These are phyloP conservation scores for Lentinula raphanica DNA, from an alignment of 768 basidiomycete genomes.

Conservation along the genomic window DNA sequence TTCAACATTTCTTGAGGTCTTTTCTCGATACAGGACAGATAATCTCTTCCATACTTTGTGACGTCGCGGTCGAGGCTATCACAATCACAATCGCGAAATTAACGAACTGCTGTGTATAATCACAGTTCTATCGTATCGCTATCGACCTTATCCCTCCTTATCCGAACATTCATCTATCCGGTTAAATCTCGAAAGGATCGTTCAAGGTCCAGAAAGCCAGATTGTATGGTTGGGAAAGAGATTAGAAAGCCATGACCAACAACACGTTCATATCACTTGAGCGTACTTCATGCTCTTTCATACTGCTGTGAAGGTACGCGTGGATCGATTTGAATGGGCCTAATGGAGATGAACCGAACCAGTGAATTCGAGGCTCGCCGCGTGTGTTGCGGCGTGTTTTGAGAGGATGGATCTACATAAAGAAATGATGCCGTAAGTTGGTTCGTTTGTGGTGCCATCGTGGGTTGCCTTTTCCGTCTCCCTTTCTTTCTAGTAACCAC, in stretches of 20 bases:
- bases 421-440: constrained; percentile 7
- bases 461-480: constrained; percentile 5
- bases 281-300: background rate
- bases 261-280: constrained; percentile 4
- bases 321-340: background rate
- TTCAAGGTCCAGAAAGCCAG: background rate
- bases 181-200: constrained; percentile 1
- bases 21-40: background rate
- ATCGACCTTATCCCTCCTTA: background rate
- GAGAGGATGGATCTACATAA: background rate
- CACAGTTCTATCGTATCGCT: background rate
- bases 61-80: background rate
- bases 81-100: background rate
- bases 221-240: background rate
- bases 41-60: background rate
- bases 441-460: constrained; percentile 5
- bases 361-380: background rate
- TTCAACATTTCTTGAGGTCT: background rate
- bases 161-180: constrained; percentile 4
- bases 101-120: background rate
- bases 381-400: background rate
- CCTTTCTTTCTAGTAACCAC: constrained; percentile 6
- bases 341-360: constrained; percentile 4
- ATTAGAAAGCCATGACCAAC: background rate
- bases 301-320: background rate